Evolutionary conservation across 768 basidiomycete species (phyloP).

Genomic region (Dioszegia hungarica): DNA sequence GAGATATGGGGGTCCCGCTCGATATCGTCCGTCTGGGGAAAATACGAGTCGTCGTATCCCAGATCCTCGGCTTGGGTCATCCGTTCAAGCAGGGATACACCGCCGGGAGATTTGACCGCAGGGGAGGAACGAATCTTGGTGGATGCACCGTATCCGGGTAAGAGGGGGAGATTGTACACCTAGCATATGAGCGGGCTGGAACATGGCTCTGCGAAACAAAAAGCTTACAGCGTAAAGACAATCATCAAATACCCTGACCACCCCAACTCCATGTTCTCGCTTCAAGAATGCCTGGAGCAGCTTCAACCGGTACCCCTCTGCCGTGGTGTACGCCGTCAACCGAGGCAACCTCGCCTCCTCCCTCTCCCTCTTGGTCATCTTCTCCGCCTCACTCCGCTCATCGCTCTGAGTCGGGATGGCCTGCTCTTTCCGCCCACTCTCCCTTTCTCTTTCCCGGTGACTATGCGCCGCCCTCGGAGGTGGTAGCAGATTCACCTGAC

Average conservation of each 20-base stretch:
- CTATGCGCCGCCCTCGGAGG: slow-evolving; percentile 15
- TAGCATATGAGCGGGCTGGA: slow-evolving; percentile 4
- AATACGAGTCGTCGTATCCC: slow-evolving; percentile 83
- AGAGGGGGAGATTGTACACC: slow-evolving; percentile 87
- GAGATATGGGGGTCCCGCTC: slow-evolving; percentile 11
- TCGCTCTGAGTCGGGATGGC: slow-evolving; percentile 50
- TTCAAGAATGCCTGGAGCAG: slow-evolving; percentile 77
- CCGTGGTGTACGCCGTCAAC: slow-evolving; percentile 83
- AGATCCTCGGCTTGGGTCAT: slow-evolving; percentile 85
- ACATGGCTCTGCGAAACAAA: not conserved
- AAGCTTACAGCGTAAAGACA: slow-evolving; percentile 78
- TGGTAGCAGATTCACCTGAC: slow-evolving; percentile 23
- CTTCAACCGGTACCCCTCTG: slow-evolving; percentile 80
- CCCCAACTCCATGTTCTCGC: slow-evolving; percentile 79
- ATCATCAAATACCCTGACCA: slow-evolving; percentile 83
- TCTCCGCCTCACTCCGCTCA: slow-evolving; percentile 77
- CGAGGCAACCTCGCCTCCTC: slow-evolving; percentile 73
- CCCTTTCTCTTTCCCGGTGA: not conserved
- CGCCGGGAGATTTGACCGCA: slow-evolving; percentile 54
- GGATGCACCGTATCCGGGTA: slow-evolving; percentile 83
- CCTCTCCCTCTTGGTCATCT: slow-evolving; percentile 81
- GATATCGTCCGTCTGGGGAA: slow-evolving; percentile 49
- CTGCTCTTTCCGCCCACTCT: slow-evolving; percentile 1
- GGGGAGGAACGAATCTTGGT: slow-evolving; percentile 81
- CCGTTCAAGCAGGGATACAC: slow-evolving; percentile 61